Evolutionary conservation across 176 grass and related monocot species (phyloP).

Genomic region (Aegilops speltoides): DNA sequence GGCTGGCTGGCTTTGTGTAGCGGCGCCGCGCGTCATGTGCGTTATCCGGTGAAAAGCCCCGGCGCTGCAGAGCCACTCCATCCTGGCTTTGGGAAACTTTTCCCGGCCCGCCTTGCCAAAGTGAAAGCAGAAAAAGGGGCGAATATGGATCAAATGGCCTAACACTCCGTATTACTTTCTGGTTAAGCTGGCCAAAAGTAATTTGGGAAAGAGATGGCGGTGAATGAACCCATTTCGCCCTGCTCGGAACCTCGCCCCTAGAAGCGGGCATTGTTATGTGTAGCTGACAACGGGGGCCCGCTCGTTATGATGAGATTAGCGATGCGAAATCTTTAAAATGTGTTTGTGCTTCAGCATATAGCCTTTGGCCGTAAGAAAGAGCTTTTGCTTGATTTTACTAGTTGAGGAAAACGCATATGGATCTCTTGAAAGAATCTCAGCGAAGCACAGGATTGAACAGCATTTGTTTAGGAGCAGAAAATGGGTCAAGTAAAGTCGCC

Average conservation of each 20-base stretch:
- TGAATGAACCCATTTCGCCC: not conserved
- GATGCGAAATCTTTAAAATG: not conserved
- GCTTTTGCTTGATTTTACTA: not conserved
- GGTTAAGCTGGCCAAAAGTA: not conserved
- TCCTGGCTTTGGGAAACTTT: not conserved
- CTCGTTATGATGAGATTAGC: not conserved
- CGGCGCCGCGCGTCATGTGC: not conserved
- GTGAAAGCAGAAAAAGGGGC: constrained; percentile 1
- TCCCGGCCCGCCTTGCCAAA: not conserved
- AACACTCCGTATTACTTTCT: not conserved
- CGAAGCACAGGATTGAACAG: not conserved
- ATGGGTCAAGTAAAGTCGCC: not conserved
- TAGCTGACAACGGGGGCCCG: not conserved
- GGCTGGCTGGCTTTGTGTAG: not conserved
- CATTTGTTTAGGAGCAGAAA: not conserved
- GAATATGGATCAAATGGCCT: not conserved
- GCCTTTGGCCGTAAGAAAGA: not conserved
- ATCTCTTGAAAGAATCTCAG: not conserved
- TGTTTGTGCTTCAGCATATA: not conserved
- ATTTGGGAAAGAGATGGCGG: not conserved
- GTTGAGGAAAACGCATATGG: not conserved
- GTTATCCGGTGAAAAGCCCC: constrained; percentile 35
- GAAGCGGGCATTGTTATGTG: no score
- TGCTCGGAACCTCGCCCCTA: not conserved
- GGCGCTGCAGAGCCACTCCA: not conserved